Evolutionary conservation across 2,329 filamentous ascomycete genomes (phyloP).

Genomic region (Aspergillaceae sp.): DNA sequence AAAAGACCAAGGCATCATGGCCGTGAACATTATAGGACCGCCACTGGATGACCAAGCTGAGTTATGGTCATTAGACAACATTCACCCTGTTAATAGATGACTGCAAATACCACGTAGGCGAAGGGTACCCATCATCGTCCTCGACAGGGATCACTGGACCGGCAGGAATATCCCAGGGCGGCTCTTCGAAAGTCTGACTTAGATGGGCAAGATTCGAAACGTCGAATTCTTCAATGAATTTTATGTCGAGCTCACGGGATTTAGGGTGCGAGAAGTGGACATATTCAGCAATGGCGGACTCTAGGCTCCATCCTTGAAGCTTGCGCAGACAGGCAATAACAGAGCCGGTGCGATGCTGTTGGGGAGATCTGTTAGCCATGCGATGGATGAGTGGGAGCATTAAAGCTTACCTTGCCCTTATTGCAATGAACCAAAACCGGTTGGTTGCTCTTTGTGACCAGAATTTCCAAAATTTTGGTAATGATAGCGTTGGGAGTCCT

Average conservation of each 20-base stretch:
- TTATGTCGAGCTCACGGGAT: conserved; percentile 32
- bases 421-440: conserved; percentile 88
- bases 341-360: conserved; percentile 76
- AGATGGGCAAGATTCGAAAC: conserved; percentile 11
- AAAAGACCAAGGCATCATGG: too few species aligned
- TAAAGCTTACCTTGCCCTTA: conserved; percentile 62
- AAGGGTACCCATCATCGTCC: not conserved
- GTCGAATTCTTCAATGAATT: conserved; percentile 21
- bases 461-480: conserved; percentile 59
- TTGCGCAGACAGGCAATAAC: conserved; percentile 74
- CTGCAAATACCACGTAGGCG: not conserved
- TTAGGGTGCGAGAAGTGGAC: conserved; percentile 49
- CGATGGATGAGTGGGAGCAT: not conserved
- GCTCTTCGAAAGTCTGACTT: conserved; percentile 11
- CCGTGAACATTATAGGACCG: too few species aligned
- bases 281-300: conserved; percentile 64
- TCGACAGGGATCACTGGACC: conserved; percentile 1
- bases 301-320: conserved; percentile 57
- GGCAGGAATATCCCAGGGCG: conserved; percentile 7
- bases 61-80: not conserved
- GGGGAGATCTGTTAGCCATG: conserved; percentile 1
- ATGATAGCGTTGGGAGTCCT: conserved; percentile 60
- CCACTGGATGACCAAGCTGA: too few species aligned
- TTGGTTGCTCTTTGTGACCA: conserved; percentile 64
- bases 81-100: not conserved